Percentiles rank a stretch among this genome's conserved stretches.
Evolutionary conservation across 495 filamentous ascomycete genomes (phyloP).

Genomic region (Filosporella fistucella): DNA sequence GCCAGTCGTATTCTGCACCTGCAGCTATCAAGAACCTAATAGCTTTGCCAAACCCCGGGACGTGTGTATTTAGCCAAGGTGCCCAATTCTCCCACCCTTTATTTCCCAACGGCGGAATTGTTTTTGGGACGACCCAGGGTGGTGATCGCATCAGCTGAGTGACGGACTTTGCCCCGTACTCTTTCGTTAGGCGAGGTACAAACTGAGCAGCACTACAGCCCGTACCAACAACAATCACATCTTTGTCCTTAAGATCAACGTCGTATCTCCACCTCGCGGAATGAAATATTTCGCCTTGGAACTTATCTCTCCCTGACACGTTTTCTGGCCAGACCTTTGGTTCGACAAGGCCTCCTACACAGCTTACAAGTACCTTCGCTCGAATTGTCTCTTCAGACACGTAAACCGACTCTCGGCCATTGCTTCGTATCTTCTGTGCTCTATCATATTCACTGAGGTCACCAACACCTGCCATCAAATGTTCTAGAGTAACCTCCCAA

Average conservation of each 20-base stretch:
- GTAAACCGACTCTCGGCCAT: conserved; percentile 26
- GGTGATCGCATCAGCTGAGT: conserved; percentile 60
- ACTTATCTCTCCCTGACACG: conserved; percentile 37
- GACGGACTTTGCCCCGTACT: conserved; percentile 45
- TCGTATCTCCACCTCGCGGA: conserved; percentile 47
- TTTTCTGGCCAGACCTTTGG: conserved; percentile 33
- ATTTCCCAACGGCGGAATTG: conserved; percentile 28
- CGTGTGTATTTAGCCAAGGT: conserved; percentile 16
- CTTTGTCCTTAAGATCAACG: conserved; percentile 45
- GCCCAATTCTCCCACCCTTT: conserved; percentile 28
- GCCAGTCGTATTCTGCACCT: conserved; percentile 30
- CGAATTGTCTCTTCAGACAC: conserved; percentile 39
- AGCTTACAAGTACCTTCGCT: conserved; percentile 53
- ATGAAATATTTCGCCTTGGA: conserved; percentile 47
- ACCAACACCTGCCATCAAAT: conserved; percentile 26
- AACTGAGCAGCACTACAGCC: conserved; percentile 43
- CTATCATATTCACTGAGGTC: conserved; percentile 22
- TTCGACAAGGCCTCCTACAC: conserved; percentile 45
- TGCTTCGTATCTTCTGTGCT: conserved; percentile 20
- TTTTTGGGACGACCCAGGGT: conserved; percentile 51
- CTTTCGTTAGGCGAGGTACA: conserved; percentile 32
- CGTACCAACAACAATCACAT: conserved; percentile 47
- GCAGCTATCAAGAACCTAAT: conserved; percentile 11
- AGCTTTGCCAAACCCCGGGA: conserved; percentile 15
- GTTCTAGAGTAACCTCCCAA: conserved; percentile 39